Base-by-base conservation (phyloP, 73 alveolate species). In the Paramecium octaurelia region DNA sequence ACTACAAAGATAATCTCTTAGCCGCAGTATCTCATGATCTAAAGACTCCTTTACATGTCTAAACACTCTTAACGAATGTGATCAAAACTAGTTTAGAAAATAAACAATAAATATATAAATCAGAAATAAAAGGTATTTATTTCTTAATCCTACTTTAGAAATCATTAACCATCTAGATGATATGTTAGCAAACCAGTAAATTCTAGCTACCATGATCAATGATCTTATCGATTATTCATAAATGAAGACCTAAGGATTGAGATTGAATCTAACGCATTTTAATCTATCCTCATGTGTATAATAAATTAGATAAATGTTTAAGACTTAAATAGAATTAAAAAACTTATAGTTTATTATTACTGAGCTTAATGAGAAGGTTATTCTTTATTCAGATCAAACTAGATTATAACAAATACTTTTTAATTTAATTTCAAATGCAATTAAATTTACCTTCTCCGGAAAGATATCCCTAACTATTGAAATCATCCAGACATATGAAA, bases 11-110 rank as follows among this genome's bases (percentile, higher is more conserved):
- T 80, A 80, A 80, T 48, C 57, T 80, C 3, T 23, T 80, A 24
- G 91, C 91, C 1, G 34, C 91, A 20, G 91, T 80, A 48, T 44
- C 91, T 6, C 91, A 80, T 80, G 91, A 80, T 46, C 12, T 80
- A 24, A 80, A 80, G 20, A 80, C 91, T 4, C 91, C 91, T 24
- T 48, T 80, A 43, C 23, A 80, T 80, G 91, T 59, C 4, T 21
- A 38, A 40, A 38, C 34, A 24, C 21, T 80, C 10, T 23, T 48
- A 11, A 35, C 57, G 10, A 80, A 80, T 80, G 48, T 18, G 3
- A 46, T 80, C 10, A 80, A 80, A 35, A 18, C 4, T 44, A 44
- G 5, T 9, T 40, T 80, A 42, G 44, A 80, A 44, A 42, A 80
- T 35, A 80, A 80, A 46, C 27, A 14, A 31, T 9, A n/a, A 80